phyloP scores from a whole-genome alignment of 2,329 filamentous ascomycete genomes.

The Colletotrichum chrysophilum region DNA sequence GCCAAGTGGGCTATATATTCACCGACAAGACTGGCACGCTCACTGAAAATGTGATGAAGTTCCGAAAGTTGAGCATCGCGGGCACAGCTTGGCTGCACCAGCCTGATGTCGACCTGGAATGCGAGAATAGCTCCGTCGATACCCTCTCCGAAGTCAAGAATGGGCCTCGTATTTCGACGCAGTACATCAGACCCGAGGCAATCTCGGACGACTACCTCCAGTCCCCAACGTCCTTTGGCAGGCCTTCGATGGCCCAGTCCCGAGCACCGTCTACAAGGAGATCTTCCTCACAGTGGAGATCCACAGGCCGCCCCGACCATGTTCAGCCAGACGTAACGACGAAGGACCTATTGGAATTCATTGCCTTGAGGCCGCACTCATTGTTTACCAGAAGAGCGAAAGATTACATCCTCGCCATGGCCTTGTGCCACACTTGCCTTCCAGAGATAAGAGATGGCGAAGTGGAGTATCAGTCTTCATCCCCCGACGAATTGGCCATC shows the following conservation, averaged over 20 bases:
- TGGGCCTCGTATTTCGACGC: not conserved
- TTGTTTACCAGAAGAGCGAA: conserved; percentile 79
- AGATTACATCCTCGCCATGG: conserved; percentile 83
- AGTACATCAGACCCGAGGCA: not conserved
- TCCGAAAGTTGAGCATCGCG: conserved; percentile 88
- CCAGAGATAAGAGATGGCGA: conserved; percentile 78
- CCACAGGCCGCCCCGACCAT: conserved; percentile 52
- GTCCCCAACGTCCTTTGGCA: not conserved
- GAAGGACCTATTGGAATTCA: conserved; percentile 77
- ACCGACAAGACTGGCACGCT: conserved; percentile 95
- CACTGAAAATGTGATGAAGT: conserved; percentile 95
- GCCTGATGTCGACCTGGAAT: conserved; percentile 62
- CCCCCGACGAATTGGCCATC: conserved; percentile 87
- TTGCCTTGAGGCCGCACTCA: conserved; percentile 76
- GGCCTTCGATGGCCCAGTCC: conserved; percentile 29
- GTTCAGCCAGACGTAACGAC: conserved; percentile 68
- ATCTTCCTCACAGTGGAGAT: conserved; percentile 56
- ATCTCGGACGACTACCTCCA: not conserved
- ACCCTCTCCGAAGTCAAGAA: not conserved
- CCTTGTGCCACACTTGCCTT: conserved; percentile 89
- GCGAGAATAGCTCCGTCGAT: conserved; percentile 18
- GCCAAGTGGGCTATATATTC: conserved; percentile 89
- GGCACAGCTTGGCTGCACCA: conserved; percentile 91
- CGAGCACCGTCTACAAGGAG: conserved; percentile 39
- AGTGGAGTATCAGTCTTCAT: conserved; percentile 85